Evolutionary conservation across 495 filamentous ascomycete species (phyloP).

Genomic region (Penicillium samsonianum): DNA sequence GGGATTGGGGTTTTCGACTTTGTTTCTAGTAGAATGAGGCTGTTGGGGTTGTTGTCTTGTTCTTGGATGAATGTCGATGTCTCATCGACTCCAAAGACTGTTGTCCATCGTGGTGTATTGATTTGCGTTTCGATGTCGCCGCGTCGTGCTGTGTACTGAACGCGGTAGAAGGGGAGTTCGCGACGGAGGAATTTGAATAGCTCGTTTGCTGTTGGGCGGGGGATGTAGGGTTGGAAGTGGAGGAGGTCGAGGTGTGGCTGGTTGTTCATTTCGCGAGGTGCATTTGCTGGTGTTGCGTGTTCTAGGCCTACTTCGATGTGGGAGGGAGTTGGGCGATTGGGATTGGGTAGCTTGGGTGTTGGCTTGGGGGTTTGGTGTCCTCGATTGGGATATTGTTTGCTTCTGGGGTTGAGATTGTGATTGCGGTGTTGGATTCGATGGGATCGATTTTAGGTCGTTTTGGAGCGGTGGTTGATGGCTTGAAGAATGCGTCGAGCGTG

Average conservation of each 20-base stretch:
- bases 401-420: constrained; percentile 4
- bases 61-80: constrained; percentile 43
- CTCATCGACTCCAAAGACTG: constrained; percentile 70
- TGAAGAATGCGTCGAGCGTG: constrained; percentile 34
- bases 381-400: neutral
- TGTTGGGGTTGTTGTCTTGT: constrained; percentile 18
- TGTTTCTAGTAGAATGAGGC: constrained; percentile 41
- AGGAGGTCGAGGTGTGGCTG: constrained; percentile 66
- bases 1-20: constrained; percentile 34
- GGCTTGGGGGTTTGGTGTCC: constrained; percentile 14
- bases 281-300: constrained; percentile 27
- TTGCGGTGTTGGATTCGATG: neutral
- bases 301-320: constrained; percentile 39
- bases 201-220: constrained; percentile 47
- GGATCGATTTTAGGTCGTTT: constrained; percentile 23
- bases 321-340: constrained; percentile 57
- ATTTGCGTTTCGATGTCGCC: constrained; percentile 57
- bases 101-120: constrained; percentile 68
- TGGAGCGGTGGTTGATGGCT: constrained; percentile 5
- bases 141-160: constrained; percentile 67
- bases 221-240: constrained; percentile 67
- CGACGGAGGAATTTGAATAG: constrained; percentile 66
- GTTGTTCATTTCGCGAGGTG: constrained; percentile 49
- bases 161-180: constrained; percentile 70
- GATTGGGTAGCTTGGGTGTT: constrained; percentile 63